Percentiles rank a stretch among this genome's conserved stretches.
Conservation (phyloP, 2,329 filamentous ascomycete genomes). For the Penicillium sp. region DNA sequence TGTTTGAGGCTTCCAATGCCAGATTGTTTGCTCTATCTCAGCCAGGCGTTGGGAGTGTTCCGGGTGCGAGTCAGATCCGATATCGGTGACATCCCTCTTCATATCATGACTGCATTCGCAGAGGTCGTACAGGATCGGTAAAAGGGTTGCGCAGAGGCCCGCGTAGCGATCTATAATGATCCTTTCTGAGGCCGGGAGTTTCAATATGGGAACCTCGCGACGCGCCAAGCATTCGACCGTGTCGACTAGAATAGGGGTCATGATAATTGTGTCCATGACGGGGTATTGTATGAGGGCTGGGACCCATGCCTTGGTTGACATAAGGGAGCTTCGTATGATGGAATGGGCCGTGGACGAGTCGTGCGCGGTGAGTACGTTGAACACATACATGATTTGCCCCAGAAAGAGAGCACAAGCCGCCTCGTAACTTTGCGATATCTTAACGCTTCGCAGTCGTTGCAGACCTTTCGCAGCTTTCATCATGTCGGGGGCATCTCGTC, state of each 20-base stretch:
- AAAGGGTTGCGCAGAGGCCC: conserved; percentile 29
- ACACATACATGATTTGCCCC: conserved; percentile 29
- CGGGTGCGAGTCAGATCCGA: conserved; percentile 3
- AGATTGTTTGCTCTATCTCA: conserved; percentile 16
- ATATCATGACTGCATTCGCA: conserved; percentile 24
- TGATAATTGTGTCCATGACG: conserved; percentile 28
- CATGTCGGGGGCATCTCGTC: conserved; percentile 20
- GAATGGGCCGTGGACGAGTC: conserved; percentile 23
- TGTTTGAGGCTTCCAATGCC: conserved; percentile 18
- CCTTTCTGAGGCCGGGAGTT: conserved; percentile 16
- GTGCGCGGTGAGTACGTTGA: conserved; percentile 28
- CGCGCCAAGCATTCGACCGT: conserved; percentile 31
- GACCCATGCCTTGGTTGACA: conserved; percentile 30
- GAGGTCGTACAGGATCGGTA: conserved; percentile 34
- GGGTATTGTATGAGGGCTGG: conserved; percentile 22
- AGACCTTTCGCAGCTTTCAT: conserved; percentile 20
- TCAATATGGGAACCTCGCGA: conserved; percentile 32
- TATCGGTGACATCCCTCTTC: conserved; percentile 10
- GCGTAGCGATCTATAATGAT: conserved; percentile 30
- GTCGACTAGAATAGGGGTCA: conserved; percentile 32
- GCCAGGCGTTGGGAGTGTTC: conserved; percentile 17
- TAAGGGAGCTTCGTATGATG: conserved; percentile 29
- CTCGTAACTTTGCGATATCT: conserved; percentile 22
- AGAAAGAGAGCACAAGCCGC: conserved; percentile 25
- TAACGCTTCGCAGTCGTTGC: conserved; percentile 19